Evolutionary conservation across 208 protist genomes (phyloP).

Genomic region (Angomonas ambiguus): DNA sequence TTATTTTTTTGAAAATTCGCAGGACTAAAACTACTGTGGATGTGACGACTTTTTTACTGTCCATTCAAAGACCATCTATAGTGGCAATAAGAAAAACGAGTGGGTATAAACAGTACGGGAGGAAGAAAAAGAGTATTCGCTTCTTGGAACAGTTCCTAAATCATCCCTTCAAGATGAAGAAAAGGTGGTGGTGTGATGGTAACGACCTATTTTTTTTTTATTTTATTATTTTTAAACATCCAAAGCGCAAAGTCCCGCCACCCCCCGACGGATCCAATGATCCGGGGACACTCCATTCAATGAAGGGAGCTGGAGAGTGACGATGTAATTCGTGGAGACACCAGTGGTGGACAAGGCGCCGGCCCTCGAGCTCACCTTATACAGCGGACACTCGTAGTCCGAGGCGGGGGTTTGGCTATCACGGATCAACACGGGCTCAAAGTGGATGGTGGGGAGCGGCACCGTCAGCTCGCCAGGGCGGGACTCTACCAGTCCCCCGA

Average conservation of each 20-base stretch:
- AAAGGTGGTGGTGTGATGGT: too few species aligned
- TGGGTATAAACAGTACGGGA: too few species aligned
- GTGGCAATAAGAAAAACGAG: too few species aligned
- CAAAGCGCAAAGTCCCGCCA: conserved; percentile 87
- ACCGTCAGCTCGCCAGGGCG: conserved; percentile 77
- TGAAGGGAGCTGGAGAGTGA: conserved; percentile 69
- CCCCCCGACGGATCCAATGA: conserved; percentile 91
- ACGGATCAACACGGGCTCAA: conserved; percentile 73
- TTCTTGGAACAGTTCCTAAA: too few species aligned
- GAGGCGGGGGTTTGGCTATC: conserved; percentile 13
- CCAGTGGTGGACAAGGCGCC: conserved; percentile 88
- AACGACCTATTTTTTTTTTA: neutral
- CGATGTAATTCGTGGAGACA: conserved; percentile 90
- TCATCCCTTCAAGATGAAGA: too few species aligned
- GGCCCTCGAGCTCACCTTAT: conserved; percentile 88
- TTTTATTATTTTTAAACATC: conserved; percentile 48
- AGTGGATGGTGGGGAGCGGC: conserved; percentile 80
- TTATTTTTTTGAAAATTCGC: too few species aligned
- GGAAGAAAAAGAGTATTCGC: too few species aligned
- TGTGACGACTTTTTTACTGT: too few species aligned
- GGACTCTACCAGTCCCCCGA: conserved; percentile 66
- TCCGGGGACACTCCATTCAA: conserved; percentile 44
- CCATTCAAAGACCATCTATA: too few species aligned
- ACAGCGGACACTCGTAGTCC: conserved; percentile 87
- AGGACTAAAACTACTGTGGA: too few species aligned